Conservation (phyloP, 371 early-diverging fungal species). For the Mucor piriformis region DNA sequence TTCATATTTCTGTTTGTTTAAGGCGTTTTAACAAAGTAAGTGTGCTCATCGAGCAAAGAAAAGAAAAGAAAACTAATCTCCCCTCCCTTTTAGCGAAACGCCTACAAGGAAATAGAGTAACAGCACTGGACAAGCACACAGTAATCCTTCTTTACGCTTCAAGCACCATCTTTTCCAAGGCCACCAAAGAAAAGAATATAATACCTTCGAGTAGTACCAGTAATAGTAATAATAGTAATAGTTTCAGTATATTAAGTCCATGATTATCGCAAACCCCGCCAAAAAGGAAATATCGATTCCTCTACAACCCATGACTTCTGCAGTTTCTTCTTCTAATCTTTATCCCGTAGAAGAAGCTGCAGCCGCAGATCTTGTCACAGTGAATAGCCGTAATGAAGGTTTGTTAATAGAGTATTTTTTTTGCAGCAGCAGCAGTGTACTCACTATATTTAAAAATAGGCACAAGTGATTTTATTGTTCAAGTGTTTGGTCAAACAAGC, state of each 20-base stretch:
- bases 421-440: neutral
- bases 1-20: conserved; percentile 31
- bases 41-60: neutral
- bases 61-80: neutral
- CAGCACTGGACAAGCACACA: conserved; percentile 58
- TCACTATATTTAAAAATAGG: conserved; percentile 5
- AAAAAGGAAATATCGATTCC: conserved; percentile 49
- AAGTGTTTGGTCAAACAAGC: conserved; percentile 39
- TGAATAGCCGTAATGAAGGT: conserved; percentile 23
- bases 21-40: conserved; percentile 31
- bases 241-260: conserved; percentile 31
- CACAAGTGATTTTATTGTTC: conserved; percentile 32
- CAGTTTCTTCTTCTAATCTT: conserved; percentile 8
- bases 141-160: conserved; percentile 58
- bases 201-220: conserved; percentile 41
- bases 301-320: conserved; percentile 36
- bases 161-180: conserved; percentile 58
- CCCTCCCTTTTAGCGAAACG: conserved; percentile 25
- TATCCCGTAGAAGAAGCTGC: conserved; percentile 14
- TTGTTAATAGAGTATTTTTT: neutral
- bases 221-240: conserved; percentile 31
- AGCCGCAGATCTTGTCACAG: conserved; percentile 24
- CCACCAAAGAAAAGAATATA: conserved; percentile 56
- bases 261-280: conserved; percentile 52
- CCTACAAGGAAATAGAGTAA: conserved; percentile 49